Evolutionary conservation across 371 early-diverging fungal genomes (phyloP), one percentile per base, ranked within the genome.

Genomic region (Actinomortierella ambigua): DNA sequence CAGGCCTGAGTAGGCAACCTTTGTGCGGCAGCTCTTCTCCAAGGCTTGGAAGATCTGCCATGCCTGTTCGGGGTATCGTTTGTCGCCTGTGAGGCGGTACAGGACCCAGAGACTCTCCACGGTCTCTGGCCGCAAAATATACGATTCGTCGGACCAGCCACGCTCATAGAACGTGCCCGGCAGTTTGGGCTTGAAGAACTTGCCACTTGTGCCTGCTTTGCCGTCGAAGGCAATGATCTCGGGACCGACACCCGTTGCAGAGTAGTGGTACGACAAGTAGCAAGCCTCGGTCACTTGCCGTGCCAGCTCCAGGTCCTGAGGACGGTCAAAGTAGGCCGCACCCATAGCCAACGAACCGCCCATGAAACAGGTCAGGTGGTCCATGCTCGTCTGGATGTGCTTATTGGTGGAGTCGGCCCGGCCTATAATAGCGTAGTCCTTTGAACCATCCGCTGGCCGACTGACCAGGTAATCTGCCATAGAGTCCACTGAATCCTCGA

Each of bases 81-180:
- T 80, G 63, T 93, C 86, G 1, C 90, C 89, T 17, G 93, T 93
- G 14, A 90, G 75, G 24, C 93, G 79, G 58, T 85, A 93, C 47
- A 91, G 49, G 23, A 86, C 78, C 80, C 86, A 95, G 15, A 95
- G 63, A 53, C 88, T 87, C 75, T 95, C 95, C 20, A 93, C 59
- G 0, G 90, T 88, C 79, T 95, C 95, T 54, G 70, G 65, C 3
- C 62, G 57, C 9, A 68, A 59, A 57, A 73, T 66, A 41, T 76
- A 69, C 64, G 71, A 22, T 26, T 39, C 48, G 68, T 81, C 23
- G 20, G 55, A 29, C 27, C 18, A 26, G 52, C 53, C 7, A 61
- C 57, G 59, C 39, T 48, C 18, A 39, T 65, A 63, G 23, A 54
- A 64, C 24, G 67, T 79, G 50, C 34, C 28, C 3, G 61, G 55